Percentiles rank a stretch among this genome's conserved stretches.
Conservation (phyloP, 2,329 filamentous ascomycete genomes). For the Fusarium chuoi region DNA sequence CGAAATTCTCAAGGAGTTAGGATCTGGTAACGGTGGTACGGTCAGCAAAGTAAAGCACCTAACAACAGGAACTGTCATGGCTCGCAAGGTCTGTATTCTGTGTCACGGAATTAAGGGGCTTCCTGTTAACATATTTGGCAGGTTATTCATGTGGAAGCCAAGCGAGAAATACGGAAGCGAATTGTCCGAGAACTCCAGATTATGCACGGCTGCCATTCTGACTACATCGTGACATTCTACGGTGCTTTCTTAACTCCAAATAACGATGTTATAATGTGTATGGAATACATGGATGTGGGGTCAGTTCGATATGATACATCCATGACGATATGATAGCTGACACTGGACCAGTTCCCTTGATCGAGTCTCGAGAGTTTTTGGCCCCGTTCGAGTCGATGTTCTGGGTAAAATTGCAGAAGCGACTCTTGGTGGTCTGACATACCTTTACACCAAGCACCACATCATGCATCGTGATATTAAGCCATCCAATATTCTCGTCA, state of each 20-base stretch:
- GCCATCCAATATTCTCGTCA: slow-evolving; percentile 96
- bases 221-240: slow-evolving; percentile 97
- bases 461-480: slow-evolving; percentile 99
- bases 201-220: slow-evolving; percentile 97
- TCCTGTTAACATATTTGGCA: slow-evolving; percentile 52
- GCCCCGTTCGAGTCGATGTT: slow-evolving; percentile 94
- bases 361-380: slow-evolving; percentile 92
- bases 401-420: slow-evolving; percentile 98
- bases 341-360: slow-evolving; percentile 78
- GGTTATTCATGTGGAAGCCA: slow-evolving; percentile 98
- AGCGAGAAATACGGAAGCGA: slow-evolving; percentile 95
- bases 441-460: slow-evolving; percentile 93
- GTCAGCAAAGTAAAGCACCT: slow-evolving; percentile 98
- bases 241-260: slow-evolving; percentile 96
- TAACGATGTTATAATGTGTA: slow-evolving; percentile 98
- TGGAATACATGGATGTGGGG: slow-evolving; percentile 99
- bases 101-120: background rate
- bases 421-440: slow-evolving; percentile 90
- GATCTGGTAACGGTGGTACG: slow-evolving; percentile 95
- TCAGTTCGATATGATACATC: slow-evolving; percentile 59
- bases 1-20: slow-evolving; percentile 92
- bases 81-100: slow-evolving; percentile 78
- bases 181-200: slow-evolving; percentile 98
- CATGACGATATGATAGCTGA: slow-evolving; percentile 6
- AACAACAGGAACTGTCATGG: slow-evolving; percentile 96